Evolutionary conservation across 1,284 basidiomycete genomes (phyloP), one percentile per base, ranked within the genome.

Genomic region (Trichosporon inkin): DNA sequence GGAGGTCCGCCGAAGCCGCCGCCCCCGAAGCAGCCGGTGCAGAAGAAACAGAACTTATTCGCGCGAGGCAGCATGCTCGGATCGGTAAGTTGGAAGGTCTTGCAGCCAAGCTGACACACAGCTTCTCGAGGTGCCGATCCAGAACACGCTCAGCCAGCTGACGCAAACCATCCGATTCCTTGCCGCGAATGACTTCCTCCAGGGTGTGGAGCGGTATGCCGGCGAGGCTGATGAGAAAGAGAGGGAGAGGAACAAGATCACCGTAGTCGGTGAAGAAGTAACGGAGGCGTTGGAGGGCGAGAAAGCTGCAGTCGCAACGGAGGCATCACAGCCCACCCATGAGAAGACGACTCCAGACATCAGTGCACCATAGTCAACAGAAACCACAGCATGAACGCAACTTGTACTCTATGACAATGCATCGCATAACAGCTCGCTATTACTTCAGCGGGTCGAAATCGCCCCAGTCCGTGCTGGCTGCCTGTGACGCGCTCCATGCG

Each of bases 151-250:
- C 5, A 92, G 90, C 2, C 94, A 96, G 74, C 81, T 98, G 2
- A 91, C 92, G 0, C 95, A 98, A 77, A 90, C 90, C 2, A 90
- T 98, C 69, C 86, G 86, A 35, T 99, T 98, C 77, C 78, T 98
- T 14, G 91, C 92, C 2, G 88, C 91, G 64, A 99, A 99, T 68
- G 86, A 92, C 69, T 94, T 95, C 79, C 80, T 99, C 14, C 80
- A 83, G 51, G 84, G 84, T 52, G 92, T 97, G 1, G 95, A 98
- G 77, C 77, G 88, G 19, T 83, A 83, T 49, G 86, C 88, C 13
- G 95, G 94, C 0, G 84, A 92, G 70, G 88, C 88, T 1, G 81
- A 84, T 22, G 84, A 87, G 61, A 82, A 84, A 67, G 73, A 72
- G 39, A 68, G 66, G 63, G 68, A 69, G 57, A 53, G 62, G 53